phyloP scores from a whole-genome alignment of 805 yeast genomes.

The Cyberlindnera japonica region DNA sequence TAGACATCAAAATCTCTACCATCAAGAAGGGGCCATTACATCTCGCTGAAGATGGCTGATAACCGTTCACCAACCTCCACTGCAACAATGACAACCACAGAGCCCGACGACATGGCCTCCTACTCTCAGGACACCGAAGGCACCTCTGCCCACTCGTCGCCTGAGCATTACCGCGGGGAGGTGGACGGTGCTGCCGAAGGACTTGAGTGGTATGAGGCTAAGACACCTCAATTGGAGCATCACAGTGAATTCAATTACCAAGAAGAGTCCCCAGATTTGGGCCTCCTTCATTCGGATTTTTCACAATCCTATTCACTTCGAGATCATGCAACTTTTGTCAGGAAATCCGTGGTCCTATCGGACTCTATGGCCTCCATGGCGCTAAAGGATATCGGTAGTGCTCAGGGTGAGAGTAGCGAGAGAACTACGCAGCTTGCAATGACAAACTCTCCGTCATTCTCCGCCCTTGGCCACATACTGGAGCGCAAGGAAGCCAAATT shows the following conservation, averaged over 20 bases:
- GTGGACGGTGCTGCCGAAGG: not conserved
- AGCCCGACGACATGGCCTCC: constrained; percentile 13
- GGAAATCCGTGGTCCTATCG: constrained; percentile 24
- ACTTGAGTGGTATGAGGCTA: constrained; percentile 10
- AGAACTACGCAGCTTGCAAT: constrained; percentile 26
- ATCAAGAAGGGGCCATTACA: no score
- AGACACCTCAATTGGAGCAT: constrained; percentile 10
- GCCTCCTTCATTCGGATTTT: constrained; percentile 19
- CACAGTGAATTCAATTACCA: constrained; percentile 11
- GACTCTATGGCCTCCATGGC: constrained; percentile 24
- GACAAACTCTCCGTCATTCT: constrained; percentile 41
- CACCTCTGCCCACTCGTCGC: constrained; percentile 14
- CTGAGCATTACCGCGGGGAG: not conserved
- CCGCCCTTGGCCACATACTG: constrained; percentile 39
- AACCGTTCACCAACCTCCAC: constrained; percentile 11
- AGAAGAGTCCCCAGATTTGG: constrained; percentile 21
- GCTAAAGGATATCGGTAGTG: constrained; percentile 1
- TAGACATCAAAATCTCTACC: no score
- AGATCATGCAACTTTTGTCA: constrained; percentile 22
- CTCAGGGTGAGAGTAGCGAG: constrained; percentile 1
- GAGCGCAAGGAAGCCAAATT: constrained; percentile 33
- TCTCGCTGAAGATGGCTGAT: constrained; percentile 2
- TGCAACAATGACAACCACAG: constrained; percentile 7
- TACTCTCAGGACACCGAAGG: constrained; percentile 9
- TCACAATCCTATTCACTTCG: constrained; percentile 17